A percentile compares a stretch with the other conserved stretches of the same genome.
These are phyloP conservation scores for Amanita inopinata DNA, from an alignment of 768 basidiomycete genomes.

Conservation along the genomic window DNA sequence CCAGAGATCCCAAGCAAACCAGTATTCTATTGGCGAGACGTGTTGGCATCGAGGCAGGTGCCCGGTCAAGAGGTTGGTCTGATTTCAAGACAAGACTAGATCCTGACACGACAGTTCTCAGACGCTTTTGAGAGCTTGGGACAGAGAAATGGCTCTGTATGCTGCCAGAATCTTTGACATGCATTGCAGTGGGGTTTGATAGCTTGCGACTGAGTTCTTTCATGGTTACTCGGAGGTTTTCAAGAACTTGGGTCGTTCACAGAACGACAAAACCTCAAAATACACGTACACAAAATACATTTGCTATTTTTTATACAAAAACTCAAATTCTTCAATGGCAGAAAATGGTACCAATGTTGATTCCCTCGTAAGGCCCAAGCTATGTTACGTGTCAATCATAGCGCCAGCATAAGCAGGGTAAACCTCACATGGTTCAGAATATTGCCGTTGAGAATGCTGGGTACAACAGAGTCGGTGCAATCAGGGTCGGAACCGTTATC, in stretches of 20 bases:
- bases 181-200: constrained; percentile 18
- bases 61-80: not conserved
- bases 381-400: constrained; percentile 9
- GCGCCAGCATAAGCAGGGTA: not conserved
- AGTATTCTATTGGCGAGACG: constrained; percentile 11
- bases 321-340: constrained; percentile 10
- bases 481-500: constrained; percentile 45
- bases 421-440: constrained; percentile 39
- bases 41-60: constrained; percentile 8
- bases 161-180: constrained; percentile 18
- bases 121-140: constrained; percentile 32
- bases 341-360: constrained; percentile 42
- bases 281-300: too few relatives aligned
- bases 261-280: too few relatives aligned
- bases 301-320: too few relatives aligned
- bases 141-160: constrained; percentile 37
- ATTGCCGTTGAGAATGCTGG: constrained; percentile 39
- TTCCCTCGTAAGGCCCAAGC: constrained; percentile 45
- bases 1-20: constrained; percentile 9
- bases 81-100: not conserved
- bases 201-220: too few relatives aligned
- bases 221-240: too few relatives aligned
- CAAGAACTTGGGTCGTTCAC: too few relatives aligned
- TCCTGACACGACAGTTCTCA: constrained; percentile 15
- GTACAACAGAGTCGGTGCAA: constrained; percentile 47